phyloP scores from a whole-genome alignment of 208 protist genomes.

The Trypanosoma lewisi region DNA sequence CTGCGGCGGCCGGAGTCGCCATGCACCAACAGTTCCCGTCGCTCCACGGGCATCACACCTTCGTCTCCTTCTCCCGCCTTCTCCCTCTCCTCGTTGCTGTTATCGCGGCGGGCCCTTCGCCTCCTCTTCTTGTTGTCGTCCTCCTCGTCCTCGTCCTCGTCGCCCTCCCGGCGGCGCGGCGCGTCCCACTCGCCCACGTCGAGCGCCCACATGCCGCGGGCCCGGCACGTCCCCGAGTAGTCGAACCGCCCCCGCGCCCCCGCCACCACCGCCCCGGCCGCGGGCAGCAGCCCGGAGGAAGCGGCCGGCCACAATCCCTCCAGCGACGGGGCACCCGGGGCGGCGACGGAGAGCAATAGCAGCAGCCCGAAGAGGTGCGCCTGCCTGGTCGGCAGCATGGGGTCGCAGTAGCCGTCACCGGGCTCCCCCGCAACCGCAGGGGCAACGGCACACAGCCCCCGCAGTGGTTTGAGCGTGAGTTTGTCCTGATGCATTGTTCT shows the following conservation, averaged over 20 bases:
- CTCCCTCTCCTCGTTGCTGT: neutral
- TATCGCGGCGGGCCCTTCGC: neutral
- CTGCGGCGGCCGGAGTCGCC: neutral
- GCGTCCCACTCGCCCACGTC: constrained; percentile 4
- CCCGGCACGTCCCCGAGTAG: neutral
- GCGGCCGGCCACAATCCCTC: neutral
- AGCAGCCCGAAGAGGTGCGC: constrained; percentile 12
- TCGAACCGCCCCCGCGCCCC: neutral
- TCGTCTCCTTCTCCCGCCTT: neutral
- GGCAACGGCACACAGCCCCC: no score
- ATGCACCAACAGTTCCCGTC: neutral
- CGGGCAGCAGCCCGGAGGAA: neutral
- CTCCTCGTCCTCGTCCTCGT: constrained; percentile 15
- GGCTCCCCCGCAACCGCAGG: neutral
- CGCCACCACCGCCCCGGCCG: neutral
- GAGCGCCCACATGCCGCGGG: neutral
- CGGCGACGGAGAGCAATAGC: constrained; percentile 8
- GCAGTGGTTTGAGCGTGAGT: no score
- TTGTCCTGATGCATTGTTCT: neutral
- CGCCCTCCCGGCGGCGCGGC: constrained; percentile 3
- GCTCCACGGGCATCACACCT: neutral
- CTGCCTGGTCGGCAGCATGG: neutral
- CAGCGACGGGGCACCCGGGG: neutral
- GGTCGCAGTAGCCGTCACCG: neutral
- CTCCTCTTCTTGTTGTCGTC: neutral